A percentile compares a stretch with the other conserved stretches of the same genome.
Conservation (phyloP, 2,329 filamentous ascomycete species). For the Drechslerella stenobrocha region DNA sequence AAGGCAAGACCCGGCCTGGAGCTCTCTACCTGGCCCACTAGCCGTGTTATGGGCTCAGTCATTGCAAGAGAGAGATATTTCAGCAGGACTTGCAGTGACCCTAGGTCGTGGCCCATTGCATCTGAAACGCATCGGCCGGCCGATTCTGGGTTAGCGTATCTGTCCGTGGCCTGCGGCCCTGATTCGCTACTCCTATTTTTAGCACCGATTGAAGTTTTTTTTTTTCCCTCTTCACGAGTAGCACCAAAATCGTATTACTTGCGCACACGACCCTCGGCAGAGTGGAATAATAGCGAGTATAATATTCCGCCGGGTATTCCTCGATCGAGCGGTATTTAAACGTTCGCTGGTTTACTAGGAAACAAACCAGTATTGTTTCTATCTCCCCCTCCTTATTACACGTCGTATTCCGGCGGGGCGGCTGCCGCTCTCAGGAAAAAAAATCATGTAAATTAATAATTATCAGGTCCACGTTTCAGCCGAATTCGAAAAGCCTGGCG, state of each 20-base stretch:
- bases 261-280: background rate
- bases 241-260: background rate
- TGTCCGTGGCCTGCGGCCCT: slow-evolving; percentile 11
- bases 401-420: background rate
- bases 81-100: background rate
- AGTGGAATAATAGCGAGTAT: background rate
- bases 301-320: slow-evolving; percentile 1
- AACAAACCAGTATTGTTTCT: background rate
- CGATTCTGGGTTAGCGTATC: slow-evolving; percentile 34
- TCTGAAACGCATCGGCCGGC: slow-evolving; percentile 41
- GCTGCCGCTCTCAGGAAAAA: background rate
- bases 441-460: no score
- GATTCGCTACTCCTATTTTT: slow-evolving; percentile 28
- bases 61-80: background rate
- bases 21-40: background rate
- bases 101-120: background rate
- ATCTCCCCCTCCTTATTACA: background rate
- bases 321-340: background rate
- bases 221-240: background rate
- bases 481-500: background rate
- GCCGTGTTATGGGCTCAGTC: slow-evolving; percentile 5
- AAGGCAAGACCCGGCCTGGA: background rate
- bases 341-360: background rate
- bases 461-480: slow-evolving; percentile 9
- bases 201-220: slow-evolving; percentile 10